Percentiles rank a stretch among this genome's conserved stretches.
Conservation (phyloP, 305 asterid genomes). For the Stenogyne calaminthoides region DNA sequence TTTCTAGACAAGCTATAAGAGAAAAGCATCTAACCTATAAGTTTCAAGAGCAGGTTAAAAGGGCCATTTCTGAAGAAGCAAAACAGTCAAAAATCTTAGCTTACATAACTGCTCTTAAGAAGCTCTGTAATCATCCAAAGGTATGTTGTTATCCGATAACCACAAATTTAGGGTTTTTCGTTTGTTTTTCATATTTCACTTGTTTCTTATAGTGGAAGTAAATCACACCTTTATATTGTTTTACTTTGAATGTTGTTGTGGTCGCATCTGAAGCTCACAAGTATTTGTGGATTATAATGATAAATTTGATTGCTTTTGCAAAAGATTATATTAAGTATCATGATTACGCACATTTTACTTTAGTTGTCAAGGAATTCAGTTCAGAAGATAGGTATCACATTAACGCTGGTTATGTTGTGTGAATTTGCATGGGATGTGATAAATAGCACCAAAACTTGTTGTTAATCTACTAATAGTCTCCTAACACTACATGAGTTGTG, state of each 20-base stretch:
- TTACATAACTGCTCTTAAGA: constrained; percentile 94
- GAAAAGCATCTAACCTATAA: constrained; percentile 29
- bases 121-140: constrained; percentile 99
- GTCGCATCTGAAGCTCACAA: constrained; percentile 16
- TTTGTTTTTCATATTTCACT: constrained; percentile 21
- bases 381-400: background rate
- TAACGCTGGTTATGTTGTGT: background rate
- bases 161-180: constrained; percentile 3
- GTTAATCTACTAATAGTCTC: background rate
- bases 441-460: background rate
- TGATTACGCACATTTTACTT: constrained; percentile 2
- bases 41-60: constrained; percentile 69
- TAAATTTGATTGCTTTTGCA: constrained; percentile 16
- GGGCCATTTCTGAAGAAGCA: constrained; percentile 83
- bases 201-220: constrained; percentile 19
- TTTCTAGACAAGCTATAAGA: constrained; percentile 21
- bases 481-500: background rate
- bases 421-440: background rate
- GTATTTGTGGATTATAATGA: constrained; percentile 5
- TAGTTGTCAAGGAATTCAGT: constrained; percentile 8
- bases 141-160: constrained; percentile 41
- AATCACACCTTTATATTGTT: constrained; percentile 10
- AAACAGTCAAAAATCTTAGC: constrained; percentile 86
- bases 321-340: constrained; percentile 17
- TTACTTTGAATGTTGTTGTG: constrained; percentile 12